A percentile compares a stretch with the other conserved stretches of the same genome.
These are phyloP conservation scores for Acarospora socialis DNA, from an alignment of 2,329 filamentous ascomycete genomes.

Conservation along the genomic window DNA sequence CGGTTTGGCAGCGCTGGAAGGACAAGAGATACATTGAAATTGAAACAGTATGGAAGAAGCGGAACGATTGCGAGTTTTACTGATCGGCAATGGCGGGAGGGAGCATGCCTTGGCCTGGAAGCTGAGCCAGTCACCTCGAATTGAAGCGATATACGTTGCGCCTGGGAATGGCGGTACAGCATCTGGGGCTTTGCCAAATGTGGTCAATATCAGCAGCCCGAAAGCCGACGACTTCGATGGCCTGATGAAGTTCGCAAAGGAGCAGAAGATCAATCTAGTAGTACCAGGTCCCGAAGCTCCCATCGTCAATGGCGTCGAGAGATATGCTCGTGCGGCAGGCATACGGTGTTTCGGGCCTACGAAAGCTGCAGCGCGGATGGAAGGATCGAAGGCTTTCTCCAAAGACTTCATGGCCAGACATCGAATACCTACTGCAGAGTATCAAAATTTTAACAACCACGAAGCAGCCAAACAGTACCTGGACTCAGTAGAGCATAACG, in stretches of 20 bases:
- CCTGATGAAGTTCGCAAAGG: constrained; percentile 60
- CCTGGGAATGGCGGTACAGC: constrained; percentile 82
- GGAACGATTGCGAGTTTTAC: constrained; percentile 54
- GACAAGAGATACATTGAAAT: too few species aligned
- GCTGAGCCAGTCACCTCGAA: constrained; percentile 63
- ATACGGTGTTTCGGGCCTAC: constrained; percentile 79
- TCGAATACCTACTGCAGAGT: constrained; percentile 78
- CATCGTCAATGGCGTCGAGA: constrained; percentile 80
- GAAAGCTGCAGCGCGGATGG: constrained; percentile 71
- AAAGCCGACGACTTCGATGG: constrained; percentile 62
- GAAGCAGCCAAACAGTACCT: constrained; percentile 60
- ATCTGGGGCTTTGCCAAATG: constrained; percentile 48
- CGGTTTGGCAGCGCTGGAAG: too few species aligned
- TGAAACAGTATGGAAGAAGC: too few species aligned
- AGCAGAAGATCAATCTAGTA: constrained; percentile 63
- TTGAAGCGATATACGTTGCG: constrained; percentile 56
- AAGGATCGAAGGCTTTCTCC: constrained; percentile 92
- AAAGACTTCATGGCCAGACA: constrained; percentile 96
- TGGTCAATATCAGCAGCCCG: constrained; percentile 55
- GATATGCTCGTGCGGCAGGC: constrained; percentile 59
- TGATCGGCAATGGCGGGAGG: constrained; percentile 85
- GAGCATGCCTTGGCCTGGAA: constrained; percentile 96
- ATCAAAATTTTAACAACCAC: constrained; percentile 76
- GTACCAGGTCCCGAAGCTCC: constrained; percentile 86
- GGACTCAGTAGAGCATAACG: constrained; percentile 51